Conservation (phyloP, 345 rosid genomes). For the Euphorbia pulcherrima region DNA sequence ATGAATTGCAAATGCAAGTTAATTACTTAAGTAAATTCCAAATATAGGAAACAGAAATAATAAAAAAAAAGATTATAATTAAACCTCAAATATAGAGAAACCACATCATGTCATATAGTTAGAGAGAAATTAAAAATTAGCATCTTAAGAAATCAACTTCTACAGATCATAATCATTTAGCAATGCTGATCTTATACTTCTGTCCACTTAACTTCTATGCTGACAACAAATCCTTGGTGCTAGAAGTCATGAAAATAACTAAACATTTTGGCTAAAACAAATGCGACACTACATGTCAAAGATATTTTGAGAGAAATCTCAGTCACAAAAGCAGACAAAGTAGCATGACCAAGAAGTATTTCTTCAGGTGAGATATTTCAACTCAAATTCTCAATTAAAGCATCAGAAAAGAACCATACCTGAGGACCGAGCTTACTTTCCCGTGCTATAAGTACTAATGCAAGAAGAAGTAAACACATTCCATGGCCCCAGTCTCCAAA, state of each 20-base stretch:
- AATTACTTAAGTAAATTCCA: background rate
- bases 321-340: background rate
- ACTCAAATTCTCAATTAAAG: background rate
- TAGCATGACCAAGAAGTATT: background rate
- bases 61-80: background rate
- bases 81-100: background rate
- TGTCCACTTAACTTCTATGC: background rate
- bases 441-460: conserved; percentile 76
- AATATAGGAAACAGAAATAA: background rate
- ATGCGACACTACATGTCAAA: background rate
- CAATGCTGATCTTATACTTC: background rate
- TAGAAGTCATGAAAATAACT: background rate
- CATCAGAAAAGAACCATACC: conserved; percentile 39
- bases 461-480: conserved; percentile 88
- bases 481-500: conserved; percentile 99
- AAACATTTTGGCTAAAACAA: background rate
- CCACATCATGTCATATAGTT: background rate
- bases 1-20: conserved; percentile 8
- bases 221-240: background rate
- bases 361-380: background rate
- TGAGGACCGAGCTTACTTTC: conserved; percentile 71
- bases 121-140: background rate
- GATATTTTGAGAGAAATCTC: background rate
- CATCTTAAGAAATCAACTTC: background rate
- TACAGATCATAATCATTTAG: background rate